Conservation (phyloP, 2,329 filamentous ascomycete genomes). For the Aspergillus carbonarius region DNA sequence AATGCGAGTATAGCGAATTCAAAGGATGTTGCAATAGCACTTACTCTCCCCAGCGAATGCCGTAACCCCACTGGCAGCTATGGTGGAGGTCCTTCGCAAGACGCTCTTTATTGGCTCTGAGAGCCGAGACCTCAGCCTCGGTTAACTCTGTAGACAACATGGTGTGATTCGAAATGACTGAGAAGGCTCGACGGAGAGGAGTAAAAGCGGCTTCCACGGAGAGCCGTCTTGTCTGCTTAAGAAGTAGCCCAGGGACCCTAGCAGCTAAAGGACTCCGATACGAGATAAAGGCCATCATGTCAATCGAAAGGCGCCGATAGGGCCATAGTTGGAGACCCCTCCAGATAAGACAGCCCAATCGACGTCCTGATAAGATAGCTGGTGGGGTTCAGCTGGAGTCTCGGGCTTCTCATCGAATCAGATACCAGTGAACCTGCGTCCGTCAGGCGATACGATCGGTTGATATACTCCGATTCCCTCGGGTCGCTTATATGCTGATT, state of each 20-base stretch:
- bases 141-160: conserved; percentile 48
- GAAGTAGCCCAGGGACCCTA: conserved; percentile 3
- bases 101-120: conserved; percentile 60
- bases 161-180: conserved; percentile 15
- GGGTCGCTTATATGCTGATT: background rate
- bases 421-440: conserved; percentile 1
- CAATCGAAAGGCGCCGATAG: background rate
- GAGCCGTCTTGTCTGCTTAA: background rate
- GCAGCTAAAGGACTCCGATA: background rate
- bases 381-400: conserved; percentile 8
- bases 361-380: conserved; percentile 16
- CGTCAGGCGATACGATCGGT: conserved; percentile 3
- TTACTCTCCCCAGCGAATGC: conserved; percentile 67
- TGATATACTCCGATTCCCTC: background rate
- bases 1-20: background rate
- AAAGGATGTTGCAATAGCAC: conserved; percentile 27
- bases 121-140: conserved; percentile 50
- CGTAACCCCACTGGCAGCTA: conserved; percentile 66
- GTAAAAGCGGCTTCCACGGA: background rate
- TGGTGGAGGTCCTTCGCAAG: conserved; percentile 64
- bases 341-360: conserved; percentile 6
- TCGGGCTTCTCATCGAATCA: conserved; percentile 20
- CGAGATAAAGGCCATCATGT: conserved; percentile 8
- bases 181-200: conserved; percentile 13
- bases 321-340: conserved; percentile 9